These are phyloP conservation scores for Backusella liffmaniae DNA, from an alignment of 192 early-diverging fungal species.

Conservation along the genomic window DNA sequence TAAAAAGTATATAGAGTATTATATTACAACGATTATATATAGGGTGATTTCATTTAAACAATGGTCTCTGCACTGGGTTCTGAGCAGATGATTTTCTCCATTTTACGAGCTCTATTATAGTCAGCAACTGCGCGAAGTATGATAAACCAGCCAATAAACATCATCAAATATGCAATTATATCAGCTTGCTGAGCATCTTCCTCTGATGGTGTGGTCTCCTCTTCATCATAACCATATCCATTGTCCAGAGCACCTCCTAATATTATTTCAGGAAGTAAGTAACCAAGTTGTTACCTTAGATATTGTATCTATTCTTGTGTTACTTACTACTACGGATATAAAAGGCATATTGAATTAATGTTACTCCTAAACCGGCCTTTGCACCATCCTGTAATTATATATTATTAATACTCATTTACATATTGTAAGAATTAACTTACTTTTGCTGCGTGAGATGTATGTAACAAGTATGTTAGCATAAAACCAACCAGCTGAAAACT, in stretches of 20 bases:
- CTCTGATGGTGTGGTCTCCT: background rate
- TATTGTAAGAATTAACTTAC: constrained; percentile 6
- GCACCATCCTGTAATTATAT: constrained; percentile 54
- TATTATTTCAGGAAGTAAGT: background rate
- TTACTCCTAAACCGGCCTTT: constrained; percentile 74
- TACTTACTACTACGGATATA: constrained; percentile 51
- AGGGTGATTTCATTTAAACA: background rate
- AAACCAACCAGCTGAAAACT: constrained; percentile 80
- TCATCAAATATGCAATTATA: constrained; percentile 64
- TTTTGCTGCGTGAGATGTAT: constrained; percentile 83
- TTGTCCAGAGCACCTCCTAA: constrained; percentile 33
- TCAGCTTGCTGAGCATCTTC: background rate
- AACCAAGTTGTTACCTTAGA: background rate
- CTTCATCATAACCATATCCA: constrained; percentile 25
- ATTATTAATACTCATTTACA: background rate
- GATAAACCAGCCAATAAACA: constrained; percentile 70
- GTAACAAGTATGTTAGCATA: constrained; percentile 84
- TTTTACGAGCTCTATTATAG: constrained; percentile 62
- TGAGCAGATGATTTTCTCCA: constrained; percentile 58
- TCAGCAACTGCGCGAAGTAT: constrained; percentile 66
- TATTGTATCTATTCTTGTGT: background rate
- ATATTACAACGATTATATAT: background rate
- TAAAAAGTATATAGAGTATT: background rate
- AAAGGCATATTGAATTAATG: constrained; percentile 72
- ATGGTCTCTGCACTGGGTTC: background rate